Conservation (phyloP, 2,329 filamentous ascomycete genomes). For the Sporothrix phasma region DNA sequence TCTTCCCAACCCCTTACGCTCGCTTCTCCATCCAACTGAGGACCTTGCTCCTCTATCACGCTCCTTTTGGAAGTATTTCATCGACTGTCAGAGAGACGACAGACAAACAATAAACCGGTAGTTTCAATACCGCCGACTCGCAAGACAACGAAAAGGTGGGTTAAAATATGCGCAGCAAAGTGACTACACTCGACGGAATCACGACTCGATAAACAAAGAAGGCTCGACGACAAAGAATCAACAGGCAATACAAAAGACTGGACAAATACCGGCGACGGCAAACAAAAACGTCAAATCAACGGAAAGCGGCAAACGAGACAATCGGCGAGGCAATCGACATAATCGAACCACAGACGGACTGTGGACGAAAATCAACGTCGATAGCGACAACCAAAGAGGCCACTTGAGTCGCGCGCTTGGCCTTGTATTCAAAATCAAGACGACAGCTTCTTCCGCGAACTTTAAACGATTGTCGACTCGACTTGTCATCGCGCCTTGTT, state of each 20-base stretch:
- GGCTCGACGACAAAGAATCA: not conserved
- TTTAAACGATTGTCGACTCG: not conserved
- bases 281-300: not conserved
- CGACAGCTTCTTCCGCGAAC: not conserved
- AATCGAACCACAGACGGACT: not conserved
- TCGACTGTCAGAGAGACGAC: slow-evolving; percentile 11
- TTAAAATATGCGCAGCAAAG: not conserved
- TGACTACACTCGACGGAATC: not conserved
- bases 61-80: slow-evolving; percentile 36
- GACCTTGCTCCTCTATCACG: slow-evolving; percentile 40
- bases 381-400: not conserved
- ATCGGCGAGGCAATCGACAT: not conserved
- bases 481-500: not conserved
- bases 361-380: not conserved
- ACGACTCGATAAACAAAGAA: not conserved
- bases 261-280: not conserved
- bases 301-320: not conserved
- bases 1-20: slow-evolving; percentile 5
- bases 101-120: not conserved
- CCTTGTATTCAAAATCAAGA: not conserved
- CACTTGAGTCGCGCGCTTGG: too few species aligned
- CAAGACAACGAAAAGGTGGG: not conserved
- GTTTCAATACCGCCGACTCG: not conserved
- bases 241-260: not conserved
- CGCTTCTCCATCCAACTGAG: slow-evolving; percentile 41